Conservation (phyloP, 306 rosid genomes). For the Casuarina equisetifolia region DNA sequence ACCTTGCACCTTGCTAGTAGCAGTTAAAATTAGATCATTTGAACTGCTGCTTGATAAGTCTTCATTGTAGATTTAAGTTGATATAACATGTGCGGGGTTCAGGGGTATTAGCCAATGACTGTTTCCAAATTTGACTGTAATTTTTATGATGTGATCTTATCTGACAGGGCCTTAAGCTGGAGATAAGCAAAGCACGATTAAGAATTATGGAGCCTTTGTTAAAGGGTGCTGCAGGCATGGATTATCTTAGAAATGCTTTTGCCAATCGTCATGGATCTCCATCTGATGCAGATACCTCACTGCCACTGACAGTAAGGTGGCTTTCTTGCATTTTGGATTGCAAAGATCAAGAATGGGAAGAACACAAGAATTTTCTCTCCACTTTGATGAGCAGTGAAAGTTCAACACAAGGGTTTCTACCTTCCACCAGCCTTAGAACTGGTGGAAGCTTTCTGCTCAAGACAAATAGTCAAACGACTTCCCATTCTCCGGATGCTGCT, state of each 20-base stretch:
- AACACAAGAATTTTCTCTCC: constrained; percentile 42
- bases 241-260: constrained; percentile 83
- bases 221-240: constrained; percentile 85
- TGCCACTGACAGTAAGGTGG: constrained; percentile 70
- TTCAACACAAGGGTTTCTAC: constrained; percentile 63
- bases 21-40: not conserved
- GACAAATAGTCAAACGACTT: constrained; percentile 31
- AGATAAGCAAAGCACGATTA: constrained; percentile 88
- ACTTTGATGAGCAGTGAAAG: constrained; percentile 34
- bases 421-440: constrained; percentile 69
- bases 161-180: constrained; percentile 72
- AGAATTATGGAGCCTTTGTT: constrained; percentile 71
- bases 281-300: constrained; percentile 54
- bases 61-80: not conserved
- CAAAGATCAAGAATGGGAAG: constrained; percentile 89
- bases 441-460: constrained; percentile 67
- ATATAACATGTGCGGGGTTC: not conserved
- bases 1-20: not conserved
- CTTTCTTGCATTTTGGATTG: constrained; percentile 57
- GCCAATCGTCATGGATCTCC: constrained; percentile 73
- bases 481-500: constrained; percentile 27
- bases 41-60: not conserved
- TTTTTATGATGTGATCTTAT: constrained; percentile 24
- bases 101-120: not conserved
- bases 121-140: constrained; percentile 12